Conservation (phyloP, 1,139 yeast genomes). For the Zygoascus hellenicus region DNA sequence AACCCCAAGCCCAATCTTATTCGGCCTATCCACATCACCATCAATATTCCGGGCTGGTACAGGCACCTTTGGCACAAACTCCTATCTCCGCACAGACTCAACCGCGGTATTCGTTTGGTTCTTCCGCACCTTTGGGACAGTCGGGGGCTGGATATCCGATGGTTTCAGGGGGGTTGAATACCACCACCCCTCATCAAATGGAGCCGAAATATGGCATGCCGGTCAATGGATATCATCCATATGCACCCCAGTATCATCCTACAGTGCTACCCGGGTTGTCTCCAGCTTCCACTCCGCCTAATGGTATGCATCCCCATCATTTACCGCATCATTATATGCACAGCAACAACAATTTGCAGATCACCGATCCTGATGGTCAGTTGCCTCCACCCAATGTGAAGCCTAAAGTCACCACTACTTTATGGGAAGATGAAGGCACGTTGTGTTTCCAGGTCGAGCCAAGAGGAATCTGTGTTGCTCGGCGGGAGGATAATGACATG, state of each 20-base stretch:
- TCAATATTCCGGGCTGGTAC: constrained; percentile 9
- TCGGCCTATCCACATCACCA: constrained; percentile 10
- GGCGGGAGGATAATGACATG: constrained; percentile 90
- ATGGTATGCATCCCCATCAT: neutral
- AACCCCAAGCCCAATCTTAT: neutral
- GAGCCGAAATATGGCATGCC: no score
- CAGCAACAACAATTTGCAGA: constrained; percentile 12
- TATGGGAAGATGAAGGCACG: constrained; percentile 97
- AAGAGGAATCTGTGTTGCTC: constrained; percentile 81
- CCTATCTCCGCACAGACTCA: constrained; percentile 5
- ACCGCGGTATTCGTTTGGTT: neutral
- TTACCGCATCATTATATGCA: neutral
- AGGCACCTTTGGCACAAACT: no score
- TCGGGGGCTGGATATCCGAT: constrained; percentile 1
- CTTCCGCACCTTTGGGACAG: neutral
- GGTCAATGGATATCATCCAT: no score
- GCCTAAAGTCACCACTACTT: constrained; percentile 87
- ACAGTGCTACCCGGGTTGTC: neutral
- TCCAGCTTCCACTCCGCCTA: neutral
- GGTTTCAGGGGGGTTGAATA: no score
- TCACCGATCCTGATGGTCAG: constrained; percentile 50
- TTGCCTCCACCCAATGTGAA: constrained; percentile 56
- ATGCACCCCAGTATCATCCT: no score
- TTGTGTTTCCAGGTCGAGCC: constrained; percentile 94
- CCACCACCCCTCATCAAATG: no score